Evolutionary conservation across 208 protist species (phyloP).

Genomic region (Sergeia podlipaevii): DNA sequence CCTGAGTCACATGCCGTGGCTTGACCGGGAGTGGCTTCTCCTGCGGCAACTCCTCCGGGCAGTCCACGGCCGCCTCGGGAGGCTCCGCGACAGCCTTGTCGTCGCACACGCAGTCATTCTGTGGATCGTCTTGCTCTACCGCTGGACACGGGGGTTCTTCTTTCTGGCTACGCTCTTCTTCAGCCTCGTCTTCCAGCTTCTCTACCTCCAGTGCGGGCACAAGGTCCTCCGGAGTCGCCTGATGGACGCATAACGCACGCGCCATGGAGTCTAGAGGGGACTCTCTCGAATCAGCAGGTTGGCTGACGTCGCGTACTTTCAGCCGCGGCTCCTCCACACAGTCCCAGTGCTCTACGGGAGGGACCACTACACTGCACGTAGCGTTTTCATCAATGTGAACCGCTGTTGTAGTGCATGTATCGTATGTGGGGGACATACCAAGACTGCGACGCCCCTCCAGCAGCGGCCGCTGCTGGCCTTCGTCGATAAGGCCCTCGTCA

Average conservation of each 20-base stretch:
- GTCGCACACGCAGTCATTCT: no score
- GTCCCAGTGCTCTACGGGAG: neutral
- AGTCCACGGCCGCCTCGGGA: no score
- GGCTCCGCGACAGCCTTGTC: no score
- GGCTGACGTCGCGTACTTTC: neutral
- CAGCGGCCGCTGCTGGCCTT: constrained; percentile 1
- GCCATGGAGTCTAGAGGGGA: neutral
- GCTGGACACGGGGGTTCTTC: no score
- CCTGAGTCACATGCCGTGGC: neutral
- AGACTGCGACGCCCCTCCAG: neutral
- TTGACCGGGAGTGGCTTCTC: neutral
- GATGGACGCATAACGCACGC: neutral
- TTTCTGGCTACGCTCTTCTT: neutral
- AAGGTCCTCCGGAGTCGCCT: neutral
- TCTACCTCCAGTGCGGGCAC: neutral
- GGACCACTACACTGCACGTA: neutral
- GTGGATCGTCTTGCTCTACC: neutral
- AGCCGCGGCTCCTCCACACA: neutral
- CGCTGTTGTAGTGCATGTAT: no score
- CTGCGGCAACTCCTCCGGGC: no score
- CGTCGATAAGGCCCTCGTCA: neutral
- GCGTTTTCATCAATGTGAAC: neutral
- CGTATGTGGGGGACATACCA: neutral
- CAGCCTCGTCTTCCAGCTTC: neutral
- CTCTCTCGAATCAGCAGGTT: neutral